These are phyloP conservation scores for Saccharomyces hybrid DNA, from an alignment of 1,139 yeast genomes.

Conservation along the genomic window DNA sequence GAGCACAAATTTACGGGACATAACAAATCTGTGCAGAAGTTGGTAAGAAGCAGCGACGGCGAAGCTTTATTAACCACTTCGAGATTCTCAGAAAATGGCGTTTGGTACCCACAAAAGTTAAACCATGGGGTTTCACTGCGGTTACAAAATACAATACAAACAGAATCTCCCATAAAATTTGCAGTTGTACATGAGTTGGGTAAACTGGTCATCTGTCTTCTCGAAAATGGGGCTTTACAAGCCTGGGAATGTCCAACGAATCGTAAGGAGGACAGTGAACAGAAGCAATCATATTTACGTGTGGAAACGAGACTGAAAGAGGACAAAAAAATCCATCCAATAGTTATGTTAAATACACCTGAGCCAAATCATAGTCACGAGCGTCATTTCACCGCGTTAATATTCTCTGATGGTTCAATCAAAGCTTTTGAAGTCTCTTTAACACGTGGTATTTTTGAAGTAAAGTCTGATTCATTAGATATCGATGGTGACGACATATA, in stretches of 20 bases:
- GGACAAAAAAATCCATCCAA: constrained; percentile 26
- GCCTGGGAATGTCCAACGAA: constrained; percentile 54
- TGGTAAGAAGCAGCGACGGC: constrained; percentile 61
- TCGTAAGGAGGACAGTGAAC: constrained; percentile 13
- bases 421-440: constrained; percentile 27
- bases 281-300: constrained; percentile 17
- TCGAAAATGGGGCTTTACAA: constrained; percentile 37
- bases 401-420: constrained; percentile 33
- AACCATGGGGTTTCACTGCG: constrained; percentile 29
- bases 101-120: constrained; percentile 46
- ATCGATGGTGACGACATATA: constrained; percentile 32
- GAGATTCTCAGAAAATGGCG: constrained; percentile 48
- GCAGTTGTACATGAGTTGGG: constrained; percentile 54
- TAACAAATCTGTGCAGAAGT: constrained; percentile 62
- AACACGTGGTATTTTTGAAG: constrained; percentile 15
- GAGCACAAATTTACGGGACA: constrained; percentile 74
- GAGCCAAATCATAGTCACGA: constrained; percentile 33
- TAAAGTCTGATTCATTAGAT: constrained; percentile 15
- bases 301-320: constrained; percentile 11
- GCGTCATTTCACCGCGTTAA: constrained; percentile 40
- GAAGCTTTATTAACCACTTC: constrained; percentile 46
- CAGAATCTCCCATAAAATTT: constrained; percentile 37
- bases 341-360: constrained; percentile 43
- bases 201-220: constrained; percentile 41
- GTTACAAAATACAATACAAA: constrained; percentile 30